Evolutionary conservation across 208 protist species (phyloP).

Genomic region (Trypanosoma rangeli): DNA sequence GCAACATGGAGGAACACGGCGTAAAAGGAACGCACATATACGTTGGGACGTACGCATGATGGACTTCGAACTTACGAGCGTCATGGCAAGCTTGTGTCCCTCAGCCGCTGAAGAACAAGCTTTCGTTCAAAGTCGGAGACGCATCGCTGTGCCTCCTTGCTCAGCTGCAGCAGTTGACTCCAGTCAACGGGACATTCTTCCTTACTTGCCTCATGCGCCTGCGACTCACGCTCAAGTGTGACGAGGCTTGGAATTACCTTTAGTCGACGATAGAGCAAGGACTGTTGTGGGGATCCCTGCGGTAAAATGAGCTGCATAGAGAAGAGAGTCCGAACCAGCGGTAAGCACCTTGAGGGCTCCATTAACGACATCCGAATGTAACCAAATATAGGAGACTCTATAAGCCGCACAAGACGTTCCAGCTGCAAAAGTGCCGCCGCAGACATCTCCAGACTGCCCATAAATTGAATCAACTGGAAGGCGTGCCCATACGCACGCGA

Average conservation of each 20-base stretch:
- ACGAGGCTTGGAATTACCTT: conserved; percentile 35
- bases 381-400: conserved; percentile 96
- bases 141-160: conserved; percentile 25
- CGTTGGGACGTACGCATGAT: background rate
- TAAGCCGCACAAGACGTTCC: conserved; percentile 95
- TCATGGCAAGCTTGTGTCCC: conserved; percentile 12
- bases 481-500: conserved; percentile 86
- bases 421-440: conserved; percentile 93
- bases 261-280: conserved; percentile 43
- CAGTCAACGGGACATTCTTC: conserved; percentile 1
- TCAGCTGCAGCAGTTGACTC: conserved; percentile 19
- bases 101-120: conserved; percentile 24
- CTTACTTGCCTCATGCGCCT: background rate
- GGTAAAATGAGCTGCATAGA: conserved; percentile 97
- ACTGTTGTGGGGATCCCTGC: conserved; percentile 90
- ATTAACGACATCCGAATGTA: conserved; percentile 92
- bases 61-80: background rate
- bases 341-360: conserved; percentile 71
- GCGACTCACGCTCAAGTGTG: conserved; percentile 30
- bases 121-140: conserved; percentile 28
- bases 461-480: conserved; percentile 43
- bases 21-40: conserved; percentile 15
- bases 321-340: conserved; percentile 93
- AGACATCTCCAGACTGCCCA: conserved; percentile 87
- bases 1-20: background rate